Conservation (phyloP, 2,329 filamentous ascomycete species). For the Phialocephala sp. region DNA sequence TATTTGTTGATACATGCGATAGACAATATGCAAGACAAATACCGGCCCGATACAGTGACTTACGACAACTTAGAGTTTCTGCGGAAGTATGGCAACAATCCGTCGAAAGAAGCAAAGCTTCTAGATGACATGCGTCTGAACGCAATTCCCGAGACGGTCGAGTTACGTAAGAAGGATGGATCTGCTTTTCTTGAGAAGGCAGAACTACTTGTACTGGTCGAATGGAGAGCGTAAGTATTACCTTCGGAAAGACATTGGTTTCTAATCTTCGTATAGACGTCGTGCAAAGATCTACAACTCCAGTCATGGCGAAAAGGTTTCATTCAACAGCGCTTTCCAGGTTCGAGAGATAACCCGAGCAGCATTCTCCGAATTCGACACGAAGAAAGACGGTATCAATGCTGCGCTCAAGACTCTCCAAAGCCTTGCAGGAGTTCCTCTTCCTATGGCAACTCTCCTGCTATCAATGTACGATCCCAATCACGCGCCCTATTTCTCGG, state of each 20-base stretch:
- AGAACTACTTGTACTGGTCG: neutral
- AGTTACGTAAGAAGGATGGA: neutral
- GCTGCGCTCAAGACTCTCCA: slow-evolving; percentile 3
- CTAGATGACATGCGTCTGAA: slow-evolving; percentile 6
- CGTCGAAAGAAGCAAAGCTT: slow-evolving; percentile 2
- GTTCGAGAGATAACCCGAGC: slow-evolving; percentile 4
- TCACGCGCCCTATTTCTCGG: slow-evolving; percentile 4
- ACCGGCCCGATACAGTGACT: neutral
- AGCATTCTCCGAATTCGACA: slow-evolving; percentile 7
- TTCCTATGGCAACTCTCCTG: slow-evolving; percentile 3
- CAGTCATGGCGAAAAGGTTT: neutral
- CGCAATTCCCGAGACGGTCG: neutral
- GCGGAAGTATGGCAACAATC: neutral
- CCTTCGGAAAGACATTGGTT: neutral
- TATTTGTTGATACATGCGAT: neutral
- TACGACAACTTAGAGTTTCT: neutral
- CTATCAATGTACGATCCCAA: slow-evolving; percentile 8
- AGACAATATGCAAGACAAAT: neutral
- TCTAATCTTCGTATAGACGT: neutral
- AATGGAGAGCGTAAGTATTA: slow-evolving; percentile 11
- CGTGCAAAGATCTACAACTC: slow-evolving; percentile 5
- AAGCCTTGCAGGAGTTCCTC: slow-evolving; percentile 1
- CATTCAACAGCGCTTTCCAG: neutral
- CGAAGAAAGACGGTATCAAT: slow-evolving; percentile 6
- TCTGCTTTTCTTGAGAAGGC: slow-evolving; percentile 4